phyloP scores from a whole-genome alignment of 148 eudicot genomes.

The Camellia sinensis region DNA sequence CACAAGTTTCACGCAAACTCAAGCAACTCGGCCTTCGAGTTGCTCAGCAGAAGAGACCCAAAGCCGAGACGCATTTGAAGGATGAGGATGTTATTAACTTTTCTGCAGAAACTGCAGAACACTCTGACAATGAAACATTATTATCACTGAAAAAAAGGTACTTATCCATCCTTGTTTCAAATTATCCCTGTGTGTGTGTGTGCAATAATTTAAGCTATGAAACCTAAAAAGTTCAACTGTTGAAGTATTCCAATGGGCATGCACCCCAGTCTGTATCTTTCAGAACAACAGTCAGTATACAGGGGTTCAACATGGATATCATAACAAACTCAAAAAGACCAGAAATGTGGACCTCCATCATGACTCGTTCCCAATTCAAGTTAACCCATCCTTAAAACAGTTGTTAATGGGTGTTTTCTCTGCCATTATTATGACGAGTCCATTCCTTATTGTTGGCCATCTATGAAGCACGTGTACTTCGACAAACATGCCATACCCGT shows the following conservation, averaged over 20 bases:
- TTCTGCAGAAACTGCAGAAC: conserved; percentile 39
- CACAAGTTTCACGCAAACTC: conserved; percentile 79
- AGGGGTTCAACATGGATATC: background rate
- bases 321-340: background rate
- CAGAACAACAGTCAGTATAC: background rate
- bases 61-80: conserved; percentile 31
- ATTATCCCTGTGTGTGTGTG: background rate
- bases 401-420: background rate
- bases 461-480: no score
- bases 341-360: conserved; percentile 2
- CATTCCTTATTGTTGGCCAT: background rate
- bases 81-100: conserved; percentile 38
- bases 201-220: background rate
- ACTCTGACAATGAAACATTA: conserved; percentile 59
- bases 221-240: background rate
- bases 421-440: background rate
- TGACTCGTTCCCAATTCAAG: background rate
- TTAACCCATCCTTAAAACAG: background rate
- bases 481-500: no score
- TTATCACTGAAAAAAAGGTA: conserved; percentile 64
- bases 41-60: conserved; percentile 37
- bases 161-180: background rate
- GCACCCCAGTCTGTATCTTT: background rate
- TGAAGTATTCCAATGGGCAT: background rate
- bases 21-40: conserved; percentile 77